A percentile compares a stretch with the other conserved stretches of the same genome.
These are phyloP conservation scores for Citrus reticulata DNA, from an alignment of 345 rosid species.

Conservation along the genomic window DNA sequence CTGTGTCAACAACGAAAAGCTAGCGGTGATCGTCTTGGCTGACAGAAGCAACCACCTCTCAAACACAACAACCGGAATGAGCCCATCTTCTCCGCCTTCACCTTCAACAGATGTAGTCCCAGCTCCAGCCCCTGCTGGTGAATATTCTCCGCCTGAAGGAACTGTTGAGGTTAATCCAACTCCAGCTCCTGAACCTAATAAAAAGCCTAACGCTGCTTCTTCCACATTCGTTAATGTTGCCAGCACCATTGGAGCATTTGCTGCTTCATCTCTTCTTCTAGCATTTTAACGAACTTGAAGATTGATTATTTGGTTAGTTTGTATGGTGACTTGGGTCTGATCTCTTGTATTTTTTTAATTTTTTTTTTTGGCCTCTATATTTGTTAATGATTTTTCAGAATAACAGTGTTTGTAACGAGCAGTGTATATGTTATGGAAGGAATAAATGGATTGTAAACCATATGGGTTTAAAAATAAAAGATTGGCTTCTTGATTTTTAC, in stretches of 20 bases:
- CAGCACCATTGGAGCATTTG: slow-evolving; percentile 41
- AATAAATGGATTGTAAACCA: slow-evolving; percentile 18
- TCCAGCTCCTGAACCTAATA: slow-evolving; percentile 40
- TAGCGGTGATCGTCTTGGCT: slow-evolving; percentile 58
- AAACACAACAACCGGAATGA: slow-evolving; percentile 9
- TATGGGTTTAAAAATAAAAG: background rate
- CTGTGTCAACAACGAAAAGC: slow-evolving; percentile 67
- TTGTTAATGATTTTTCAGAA: slow-evolving; percentile 23
- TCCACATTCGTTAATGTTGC: slow-evolving; percentile 20
- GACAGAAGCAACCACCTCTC: slow-evolving; percentile 41
- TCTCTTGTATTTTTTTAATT: background rate
- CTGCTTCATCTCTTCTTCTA: slow-evolving; percentile 50
- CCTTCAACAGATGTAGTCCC: slow-evolving; percentile 25
- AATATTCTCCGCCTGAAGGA: slow-evolving; percentile 44
- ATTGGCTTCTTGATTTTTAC: no score
- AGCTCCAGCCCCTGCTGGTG: slow-evolving; percentile 46
- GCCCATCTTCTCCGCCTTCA: slow-evolving; percentile 24
- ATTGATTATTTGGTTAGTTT: background rate
- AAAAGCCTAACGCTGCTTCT: slow-evolving; percentile 38
- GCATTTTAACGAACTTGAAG: slow-evolving; percentile 12
- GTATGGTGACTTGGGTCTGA: background rate
- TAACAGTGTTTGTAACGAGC: background rate
- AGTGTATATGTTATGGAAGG: slow-evolving; percentile 3
- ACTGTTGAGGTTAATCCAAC: slow-evolving; percentile 40
- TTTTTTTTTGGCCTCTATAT: background rate